These are phyloP conservation scores for Penicillium sp. DNA, from an alignment of 2,329 filamentous ascomycete species.

Conservation along the genomic window DNA sequence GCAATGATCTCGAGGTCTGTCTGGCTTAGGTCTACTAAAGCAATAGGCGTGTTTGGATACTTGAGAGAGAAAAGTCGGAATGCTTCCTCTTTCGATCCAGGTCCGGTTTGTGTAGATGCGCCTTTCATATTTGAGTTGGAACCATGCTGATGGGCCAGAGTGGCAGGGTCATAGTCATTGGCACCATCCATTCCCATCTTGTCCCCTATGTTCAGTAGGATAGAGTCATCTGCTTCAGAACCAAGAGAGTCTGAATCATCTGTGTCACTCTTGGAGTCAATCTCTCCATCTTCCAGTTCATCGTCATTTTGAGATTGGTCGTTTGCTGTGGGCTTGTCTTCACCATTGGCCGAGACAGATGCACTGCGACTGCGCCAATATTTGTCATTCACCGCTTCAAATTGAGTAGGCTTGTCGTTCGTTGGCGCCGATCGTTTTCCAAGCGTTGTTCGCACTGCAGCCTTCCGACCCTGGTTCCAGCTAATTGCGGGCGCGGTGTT, in stretches of 20 bases:
- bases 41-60: conserved; percentile 35
- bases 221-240: conserved; percentile 42
- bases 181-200: conserved; percentile 12
- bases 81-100: conserved; percentile 35
- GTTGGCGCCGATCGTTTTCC: conserved; percentile 26
- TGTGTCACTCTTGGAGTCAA: conserved; percentile 31
- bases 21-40: conserved; percentile 38
- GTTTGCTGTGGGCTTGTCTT: not conserved
- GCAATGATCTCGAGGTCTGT: conserved; percentile 42
- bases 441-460: conserved; percentile 44
- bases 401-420: conserved; percentile 19
- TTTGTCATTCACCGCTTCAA: conserved; percentile 38
- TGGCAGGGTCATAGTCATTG: conserved; percentile 28
- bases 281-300: conserved; percentile 30
- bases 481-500: conserved; percentile 34
- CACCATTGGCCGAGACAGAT: conserved; percentile 22
- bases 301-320: not conserved
- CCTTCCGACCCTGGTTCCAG: conserved; percentile 47
- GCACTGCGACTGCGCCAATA: conserved; percentile 40
- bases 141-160: conserved; percentile 8
- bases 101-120: not conserved
- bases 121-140: conserved; percentile 2
- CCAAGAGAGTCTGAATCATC: conserved; percentile 33
- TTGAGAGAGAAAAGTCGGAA: conserved; percentile 34
- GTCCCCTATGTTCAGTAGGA: conserved; percentile 43